A percentile compares a stretch with the other conserved stretches of the same genome.
Evolutionary conservation across 1,284 basidiomycete genomes (phyloP).

Genomic region (Sporisorium graminicola): DNA sequence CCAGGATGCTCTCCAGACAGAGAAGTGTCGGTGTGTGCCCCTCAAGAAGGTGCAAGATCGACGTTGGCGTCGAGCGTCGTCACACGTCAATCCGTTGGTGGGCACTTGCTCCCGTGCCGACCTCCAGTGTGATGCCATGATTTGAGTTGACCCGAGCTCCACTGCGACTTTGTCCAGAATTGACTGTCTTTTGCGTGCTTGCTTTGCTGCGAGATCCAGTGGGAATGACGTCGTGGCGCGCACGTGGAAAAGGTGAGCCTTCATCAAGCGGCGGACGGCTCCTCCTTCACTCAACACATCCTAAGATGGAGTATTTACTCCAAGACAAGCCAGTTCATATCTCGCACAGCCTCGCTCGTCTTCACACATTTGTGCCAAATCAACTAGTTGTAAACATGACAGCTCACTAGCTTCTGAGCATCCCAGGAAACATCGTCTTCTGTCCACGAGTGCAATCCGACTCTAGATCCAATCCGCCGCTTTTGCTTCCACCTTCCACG

Average conservation of each 20-base stretch:
- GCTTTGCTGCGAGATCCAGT: no score
- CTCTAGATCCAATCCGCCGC: slow-evolving; percentile 45
- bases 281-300: neutral
- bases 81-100: slow-evolving; percentile 10
- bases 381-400: neutral
- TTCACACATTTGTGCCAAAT: neutral
- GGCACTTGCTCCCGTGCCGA: no score
- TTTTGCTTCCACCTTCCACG: slow-evolving; percentile 40
- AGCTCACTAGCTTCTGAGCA: no score
- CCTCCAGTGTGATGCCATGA: no score
- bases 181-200: no score
- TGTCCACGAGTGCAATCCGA: no score
- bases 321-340: neutral
- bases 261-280: no score
- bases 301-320: neutral
- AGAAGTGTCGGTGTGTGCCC: neutral
- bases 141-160: no score
- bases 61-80: slow-evolving; percentile 8
- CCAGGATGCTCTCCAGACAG: neutral
- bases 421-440: no score
- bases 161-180: no score
- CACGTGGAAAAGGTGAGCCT: no score
- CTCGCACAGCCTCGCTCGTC: neutral
- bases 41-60: neutral
- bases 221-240: no score